Base-by-base conservation (phyloP, 225 moss, liverwort and hornwort genomes). In the Thuidium tamariscinum region DNA sequence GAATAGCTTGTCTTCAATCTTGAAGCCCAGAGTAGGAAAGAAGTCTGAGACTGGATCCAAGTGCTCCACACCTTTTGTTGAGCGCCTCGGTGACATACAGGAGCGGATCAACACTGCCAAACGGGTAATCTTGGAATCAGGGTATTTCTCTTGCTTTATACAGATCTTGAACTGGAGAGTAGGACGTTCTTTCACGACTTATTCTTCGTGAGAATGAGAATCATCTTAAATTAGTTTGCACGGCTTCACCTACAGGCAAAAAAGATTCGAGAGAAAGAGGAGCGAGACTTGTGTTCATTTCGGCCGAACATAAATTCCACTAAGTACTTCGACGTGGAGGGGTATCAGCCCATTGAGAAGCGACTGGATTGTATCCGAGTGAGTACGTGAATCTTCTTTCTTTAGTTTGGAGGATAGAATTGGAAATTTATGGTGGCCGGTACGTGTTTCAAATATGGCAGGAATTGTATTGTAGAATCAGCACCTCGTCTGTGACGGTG, bases 281-380 rank as follows among this genome's bases (percentile, higher is more conserved):
- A 97, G 88, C 91, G 91, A 77, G 96, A 95, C 74, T 91, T 94
- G 63, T 96, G 97, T 87, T 95, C 95, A 57, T 97, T 96, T 87
- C 93, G 91, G 86, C 96, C 97, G 27, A 93, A 92, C 63, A 91
- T 94, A 70, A 95, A 93, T 85, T 74, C 90, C 73, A 90, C 93
- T 9, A 93, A 91, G 81, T 93, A 94, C 91, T 89, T 94, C 48
- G 94, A 95, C 68, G 86, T 91, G 81, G 89, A 88, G 88, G 91
- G 91, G 8, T 95, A 96, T 92, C 93, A 94, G 68, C 97, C 96
- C n/a, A 93, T 94, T 83, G 92, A 96, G 86, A 92, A 96, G 88
- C 90, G 97, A 66, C 92, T 95, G 63, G 86, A 92, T 87, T 91
- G 88, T 80, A 90, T 94, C 70, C 94, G 91, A 91, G 97, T 97